A percentile compares a stretch with the other conserved stretches of the same genome.
phyloP scores from a whole-genome alignment of 106 monocot genomes.

The Allium fistulosum region DNA sequence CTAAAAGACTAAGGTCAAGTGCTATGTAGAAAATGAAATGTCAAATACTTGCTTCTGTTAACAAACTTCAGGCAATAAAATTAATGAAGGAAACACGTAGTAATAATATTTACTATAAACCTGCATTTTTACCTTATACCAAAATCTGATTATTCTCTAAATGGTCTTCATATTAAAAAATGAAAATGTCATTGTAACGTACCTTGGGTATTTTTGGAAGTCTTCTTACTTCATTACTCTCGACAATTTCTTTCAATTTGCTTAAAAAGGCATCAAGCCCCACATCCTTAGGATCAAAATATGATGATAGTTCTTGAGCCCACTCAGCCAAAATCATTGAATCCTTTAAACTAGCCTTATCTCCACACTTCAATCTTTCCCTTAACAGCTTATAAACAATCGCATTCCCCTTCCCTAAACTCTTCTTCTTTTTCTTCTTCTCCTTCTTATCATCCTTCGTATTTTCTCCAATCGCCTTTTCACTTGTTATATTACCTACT shows the following conservation, averaged over 20 bases:
- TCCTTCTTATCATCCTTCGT: constrained; percentile 58
- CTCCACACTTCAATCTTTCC: constrained; percentile 10
- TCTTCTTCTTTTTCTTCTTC: constrained; percentile 78
- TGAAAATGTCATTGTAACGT: constrained; percentile 4
- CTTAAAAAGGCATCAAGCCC: constrained; percentile 27
- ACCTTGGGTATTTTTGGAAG: constrained; percentile 99
- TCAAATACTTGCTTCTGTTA: no score
- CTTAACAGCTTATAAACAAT: constrained; percentile 53
- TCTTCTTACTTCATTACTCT: constrained; percentile 91
- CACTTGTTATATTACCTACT: constrained; percentile 2
- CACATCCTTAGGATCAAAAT: constrained; percentile 63
- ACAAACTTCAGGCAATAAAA: no score
- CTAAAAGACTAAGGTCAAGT: no score
- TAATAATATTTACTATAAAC: no score
- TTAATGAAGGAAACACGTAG: no score
- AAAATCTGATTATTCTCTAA: no score
- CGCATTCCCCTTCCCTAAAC: constrained; percentile 61
- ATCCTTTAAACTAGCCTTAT: constrained; percentile 17
- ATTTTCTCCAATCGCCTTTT: constrained; percentile 35
- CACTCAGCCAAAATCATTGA: constrained; percentile 23
- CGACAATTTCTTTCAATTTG: constrained; percentile 86
- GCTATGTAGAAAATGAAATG: no score
- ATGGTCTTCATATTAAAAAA: no score
- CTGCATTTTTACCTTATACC: no score
- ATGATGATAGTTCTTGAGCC: constrained; percentile 29